Base-by-base conservation (phyloP, 1,284 basidiomycete genomes). In the Heterobasidion annosum region DNA sequence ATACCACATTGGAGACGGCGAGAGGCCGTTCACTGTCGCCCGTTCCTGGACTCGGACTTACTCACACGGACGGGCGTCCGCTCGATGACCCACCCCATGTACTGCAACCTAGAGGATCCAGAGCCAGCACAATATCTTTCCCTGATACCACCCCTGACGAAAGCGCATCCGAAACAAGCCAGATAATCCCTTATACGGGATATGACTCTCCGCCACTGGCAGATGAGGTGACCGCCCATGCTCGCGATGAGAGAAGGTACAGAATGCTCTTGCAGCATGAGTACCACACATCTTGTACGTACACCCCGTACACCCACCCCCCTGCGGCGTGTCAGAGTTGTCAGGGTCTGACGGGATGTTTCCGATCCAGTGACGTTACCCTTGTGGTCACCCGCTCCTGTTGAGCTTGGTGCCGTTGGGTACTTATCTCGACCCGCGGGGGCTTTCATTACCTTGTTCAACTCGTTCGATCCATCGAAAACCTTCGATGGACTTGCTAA, bases 321-420 rank as follows among this genome's bases (percentile, higher is more conserved):
- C 18, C 4, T 33, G 4, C 35, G 33, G 40, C 35, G 12, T 25
- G 25, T 25, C 25, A 25, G 25, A 46, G 52, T 40, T 9, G 12
- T 34, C 16, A 15, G 12, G 35, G 16, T 37, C 50, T 56, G 8
- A 54, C 34, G 32, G 34, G 4, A 9, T 34, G 16, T 16, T 34
- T 32, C 34, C 48, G 51, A 42, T 48, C 2, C 56, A 89, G 87
- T 90, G 58, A 82, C 75, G 0, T 68, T 88, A 7, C 83, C 88
- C 1, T 67, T 91, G 1, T 91, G 87, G 88, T 73, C 74, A 1
- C 89, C 89, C 0, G 67, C 73, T 0, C 70, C 62, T 1, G 75
- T 91, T 1, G 64, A 71, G 13, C 65, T 91, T 0, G 89, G 88
- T 5, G 79, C 83, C 1, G 81, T 92, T 1, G 89, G 88, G 4